Percentiles rank a stretch among this genome's conserved stretches.
Conservation (phyloP, 441 rosid species). For the Syzygium malaccense region DNA sequence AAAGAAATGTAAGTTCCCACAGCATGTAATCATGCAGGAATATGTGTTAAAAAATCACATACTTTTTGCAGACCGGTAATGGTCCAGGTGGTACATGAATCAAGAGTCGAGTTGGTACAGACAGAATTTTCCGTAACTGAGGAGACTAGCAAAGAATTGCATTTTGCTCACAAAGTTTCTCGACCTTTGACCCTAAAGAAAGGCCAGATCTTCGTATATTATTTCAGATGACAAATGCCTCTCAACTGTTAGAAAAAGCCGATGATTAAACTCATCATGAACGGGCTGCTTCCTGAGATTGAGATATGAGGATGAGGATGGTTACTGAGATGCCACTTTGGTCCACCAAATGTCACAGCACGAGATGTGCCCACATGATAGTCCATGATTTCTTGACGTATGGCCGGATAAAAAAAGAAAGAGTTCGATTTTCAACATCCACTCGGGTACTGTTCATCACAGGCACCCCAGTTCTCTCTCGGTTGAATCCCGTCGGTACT, state of each 20-base stretch:
- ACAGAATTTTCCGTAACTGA: neutral
- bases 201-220: neutral
- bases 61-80: neutral
- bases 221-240: slow-evolving; percentile 63
- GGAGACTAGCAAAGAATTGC: neutral
- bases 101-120: neutral
- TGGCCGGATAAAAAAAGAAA: neutral
- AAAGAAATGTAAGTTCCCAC: neutral
- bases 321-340: neutral
- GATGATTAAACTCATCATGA: slow-evolving; percentile 75
- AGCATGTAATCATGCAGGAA: neutral
- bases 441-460: too few relatives aligned
- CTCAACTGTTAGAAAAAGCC: slow-evolving; percentile 59
- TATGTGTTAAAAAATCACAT: neutral
- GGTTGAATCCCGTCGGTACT: too few relatives aligned
- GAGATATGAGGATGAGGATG: neutral
- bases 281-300: slow-evolving; percentile 78
- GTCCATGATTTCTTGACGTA: neutral
- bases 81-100: neutral
- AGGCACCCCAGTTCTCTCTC: too few relatives aligned
- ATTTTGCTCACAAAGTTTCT: neutral
- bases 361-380: neutral
- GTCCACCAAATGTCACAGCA: neutral
- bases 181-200: neutral
- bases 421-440: too few relatives aligned